Base-by-base conservation (phyloP, 1,284 basidiomycete genomes). In the Fomitopsis schrenkii region DNA sequence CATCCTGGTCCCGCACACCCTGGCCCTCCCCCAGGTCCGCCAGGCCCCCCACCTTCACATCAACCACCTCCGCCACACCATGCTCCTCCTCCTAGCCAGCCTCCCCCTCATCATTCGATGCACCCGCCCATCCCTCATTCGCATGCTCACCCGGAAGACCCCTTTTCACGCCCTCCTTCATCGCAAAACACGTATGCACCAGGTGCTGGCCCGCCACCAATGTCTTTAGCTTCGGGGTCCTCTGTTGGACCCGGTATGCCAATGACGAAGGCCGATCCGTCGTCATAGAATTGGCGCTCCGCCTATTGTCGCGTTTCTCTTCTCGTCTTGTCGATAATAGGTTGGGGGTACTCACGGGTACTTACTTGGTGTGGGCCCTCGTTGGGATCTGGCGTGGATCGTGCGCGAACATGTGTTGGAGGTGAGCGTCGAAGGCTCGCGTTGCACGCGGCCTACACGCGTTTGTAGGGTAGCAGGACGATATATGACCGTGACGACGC, bases 141-240 rank as follows among this genome's bases (percentile, higher is more conserved):
- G 2, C 63, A 61, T 38, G 15, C n/a, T 19, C 35, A 15, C 17
- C 52, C 52, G 8, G 52, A 54, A 1, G 52, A 26, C 35, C 35
- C 36, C 5, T 33, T 36, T 4, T 54, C 68, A 45, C 70, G 75
- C 26, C 75, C 75, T 17, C 71, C 70, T 28, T 81, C 83, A 3
- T 82, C 84, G 4, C 82, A 83, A 70, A 82, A 82, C 63, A 69
- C 75, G 44, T 84, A 77, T 64, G 75, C 79, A 45, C 76, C 82
- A 36, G 71, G 71, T 22, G n/a, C 28, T 10, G 52, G 52, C 12
- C 64, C 73, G 17, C 75, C 73, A 2, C 71, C 75, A 3, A 64
- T 60, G 62, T 65, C 55, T 48, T 75, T 74, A 33, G 60, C 66
- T 52, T 75, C 72, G 60, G 75, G 75, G 42, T 78, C 75, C 59